Percentiles rank a stretch among this genome's conserved stretches.
phyloP scores from a whole-genome alignment of 2,329 filamentous ascomycete genomes.

The Colletotrichum navitas region DNA sequence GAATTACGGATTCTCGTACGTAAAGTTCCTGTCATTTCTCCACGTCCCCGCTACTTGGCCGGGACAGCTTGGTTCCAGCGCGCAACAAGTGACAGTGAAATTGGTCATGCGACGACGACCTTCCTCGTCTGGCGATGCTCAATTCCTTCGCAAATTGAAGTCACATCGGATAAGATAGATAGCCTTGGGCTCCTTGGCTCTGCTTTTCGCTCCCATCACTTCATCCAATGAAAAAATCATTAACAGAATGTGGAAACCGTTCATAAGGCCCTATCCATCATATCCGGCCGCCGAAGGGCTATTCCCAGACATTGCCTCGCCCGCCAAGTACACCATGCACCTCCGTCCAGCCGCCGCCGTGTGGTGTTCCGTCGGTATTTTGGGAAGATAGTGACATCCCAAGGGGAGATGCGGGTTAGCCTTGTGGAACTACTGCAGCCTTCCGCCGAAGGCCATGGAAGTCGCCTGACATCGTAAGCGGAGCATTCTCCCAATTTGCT shows the following conservation, averaged over 20 bases:
- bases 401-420: slow-evolving; percentile 26
- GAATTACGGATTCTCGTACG: slow-evolving; percentile 34
- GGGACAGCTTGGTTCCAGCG: slow-evolving; percentile 12
- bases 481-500: not conserved
- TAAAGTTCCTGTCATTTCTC: slow-evolving; percentile 25
- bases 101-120: slow-evolving; percentile 3
- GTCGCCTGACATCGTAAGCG: not conserved
- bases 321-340: not conserved
- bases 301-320: slow-evolving; percentile 4
- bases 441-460: slow-evolving; percentile 1
- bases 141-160: not conserved
- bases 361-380: slow-evolving; percentile 5
- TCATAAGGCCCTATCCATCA: slow-evolving; percentile 19
- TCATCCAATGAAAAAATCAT: not conserved
- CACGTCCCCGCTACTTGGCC: slow-evolving; percentile 11
- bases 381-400: slow-evolving; percentile 23
- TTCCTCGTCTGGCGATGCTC: not conserved
- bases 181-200: too few species aligned
- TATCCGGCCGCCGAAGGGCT: slow-evolving; percentile 16
- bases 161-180: slow-evolving; percentile 2
- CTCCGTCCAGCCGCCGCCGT: slow-evolving; percentile 7
- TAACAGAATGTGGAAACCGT: slow-evolving; percentile 2
- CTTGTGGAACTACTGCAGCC: slow-evolving; percentile 20
- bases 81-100: not conserved
- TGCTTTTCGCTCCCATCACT: not conserved